Evolutionary conservation across 805 yeast species (phyloP), one percentile per base, ranked within the genome.

Genomic region (Kodamaea neixiangensis): DNA sequence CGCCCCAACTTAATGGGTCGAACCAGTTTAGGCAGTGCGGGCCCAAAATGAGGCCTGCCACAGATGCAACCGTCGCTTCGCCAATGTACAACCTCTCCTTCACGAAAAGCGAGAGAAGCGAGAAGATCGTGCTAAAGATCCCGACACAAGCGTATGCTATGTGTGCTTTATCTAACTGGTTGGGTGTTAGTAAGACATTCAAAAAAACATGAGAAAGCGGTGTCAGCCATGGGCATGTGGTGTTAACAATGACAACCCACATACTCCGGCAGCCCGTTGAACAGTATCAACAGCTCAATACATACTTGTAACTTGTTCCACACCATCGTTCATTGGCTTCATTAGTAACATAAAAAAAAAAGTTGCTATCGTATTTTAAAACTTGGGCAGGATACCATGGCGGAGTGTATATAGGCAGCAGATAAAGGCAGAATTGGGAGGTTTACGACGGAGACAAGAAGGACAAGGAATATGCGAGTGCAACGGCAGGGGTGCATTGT

Each of bases 91-190:
- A 77, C 58, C 82, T 80, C 66, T 91, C 97, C 64, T 91, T 91
- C 43, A 90, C 84, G 60, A 89, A 82, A 22, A 89, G 76, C 0
- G 97, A 92, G 2, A 87, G 80, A 13, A 91, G 75, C 4, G 96
- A 88, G 68, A 91, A 92, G 21, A 88, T 68, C 5, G 93, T 79
- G 47, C 91, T 81, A 63, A 91, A 89, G 10, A 88, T 83, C 41
- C 97, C 97, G 9, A 90, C 80, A 55, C 91, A 80, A 10, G 96
- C 97, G 65, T 92, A 91, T 0, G 96, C 92, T 5, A 88, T 78
- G 65, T 91, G 97, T 1, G 97, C 84, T 52, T 81, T 76, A 46
- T 86, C 82, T 34, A 72, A 55, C 72, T 73, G 58, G 17, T 41
- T 13, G 7, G 11, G 49, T 49, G 57, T 54, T 51, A 46, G 61